phyloP scores from a whole-genome alignment of 2,329 filamentous ascomycete genomes.

The Aspergillus uvarum region DNA sequence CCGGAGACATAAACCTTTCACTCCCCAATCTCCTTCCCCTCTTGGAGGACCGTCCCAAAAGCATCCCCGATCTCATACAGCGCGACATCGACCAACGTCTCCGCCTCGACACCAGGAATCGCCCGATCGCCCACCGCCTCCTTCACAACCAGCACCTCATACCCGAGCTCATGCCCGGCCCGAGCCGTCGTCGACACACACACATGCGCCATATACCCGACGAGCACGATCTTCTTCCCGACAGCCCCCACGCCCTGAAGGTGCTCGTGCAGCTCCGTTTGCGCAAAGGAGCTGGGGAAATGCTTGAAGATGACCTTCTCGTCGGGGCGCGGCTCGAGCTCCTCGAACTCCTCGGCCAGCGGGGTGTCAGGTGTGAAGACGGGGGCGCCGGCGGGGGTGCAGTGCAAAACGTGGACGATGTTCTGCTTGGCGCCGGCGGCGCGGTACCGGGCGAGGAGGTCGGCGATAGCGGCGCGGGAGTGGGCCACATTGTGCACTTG shows the following conservation, averaged over 20 bases:
- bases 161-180: constrained; percentile 60
- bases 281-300: constrained; percentile 60
- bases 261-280: constrained; percentile 58
- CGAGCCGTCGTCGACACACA: constrained; percentile 64
- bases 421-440: constrained; percentile 44
- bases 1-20: no score
- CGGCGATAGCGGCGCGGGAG: constrained; percentile 57
- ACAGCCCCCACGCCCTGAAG: constrained; percentile 49
- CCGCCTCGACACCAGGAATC: no score
- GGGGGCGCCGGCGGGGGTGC: constrained; percentile 59
- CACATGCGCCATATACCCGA: constrained; percentile 54
- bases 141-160: constrained; percentile 61
- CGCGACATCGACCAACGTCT: no score
- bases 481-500: constrained; percentile 54
- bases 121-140: constrained; percentile 62
- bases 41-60: no score
- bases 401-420: constrained; percentile 63
- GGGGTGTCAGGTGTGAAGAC: constrained; percentile 64
- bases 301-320: constrained; percentile 62
- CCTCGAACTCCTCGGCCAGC: constrained; percentile 61
- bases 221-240: constrained; percentile 59
- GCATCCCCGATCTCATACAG: no score
- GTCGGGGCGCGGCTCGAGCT: constrained; percentile 53
- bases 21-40: no score
- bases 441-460: constrained; percentile 62